Conservation (phyloP, 2,329 filamentous ascomycete species). For the Penicillium sp. region DNA sequence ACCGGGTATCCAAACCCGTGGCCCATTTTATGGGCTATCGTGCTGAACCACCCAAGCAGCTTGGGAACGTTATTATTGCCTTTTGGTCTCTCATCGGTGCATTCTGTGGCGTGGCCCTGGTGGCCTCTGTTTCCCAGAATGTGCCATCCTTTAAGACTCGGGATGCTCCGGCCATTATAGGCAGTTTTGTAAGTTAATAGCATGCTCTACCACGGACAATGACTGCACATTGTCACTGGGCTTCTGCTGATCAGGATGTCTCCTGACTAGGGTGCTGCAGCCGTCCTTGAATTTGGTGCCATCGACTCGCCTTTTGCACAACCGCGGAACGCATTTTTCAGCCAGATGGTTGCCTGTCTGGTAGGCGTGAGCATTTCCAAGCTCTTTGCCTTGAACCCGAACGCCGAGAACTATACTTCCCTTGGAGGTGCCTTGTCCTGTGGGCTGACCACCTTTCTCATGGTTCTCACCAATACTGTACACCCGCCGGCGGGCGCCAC, state of each 20-base stretch:
- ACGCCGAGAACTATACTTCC: constrained; percentile 58
- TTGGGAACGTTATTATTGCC: constrained; percentile 61
- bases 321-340: constrained; percentile 67
- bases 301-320: constrained; percentile 73
- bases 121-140: constrained; percentile 58
- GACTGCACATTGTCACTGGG: background rate
- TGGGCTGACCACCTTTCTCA: constrained; percentile 61
- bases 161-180: constrained; percentile 63
- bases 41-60: constrained; percentile 30
- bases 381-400: constrained; percentile 58
- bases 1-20: constrained; percentile 63
- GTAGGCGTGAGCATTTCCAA: constrained; percentile 65
- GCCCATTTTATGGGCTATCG: constrained; percentile 70
- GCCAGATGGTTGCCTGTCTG: constrained; percentile 64
- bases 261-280: constrained; percentile 63
- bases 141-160: constrained; percentile 56
- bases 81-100: constrained; percentile 67
- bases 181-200: constrained; percentile 62
- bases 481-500: constrained; percentile 76
- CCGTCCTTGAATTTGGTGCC: constrained; percentile 72
- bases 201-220: background rate
- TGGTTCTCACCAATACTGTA: constrained; percentile 70
- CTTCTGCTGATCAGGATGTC: background rate
- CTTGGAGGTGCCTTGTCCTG: constrained; percentile 66
- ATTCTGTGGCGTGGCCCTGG: constrained; percentile 61